Conservation (phyloP, 371 early-diverging fungal species). For the Nosema bombycis region DNA sequence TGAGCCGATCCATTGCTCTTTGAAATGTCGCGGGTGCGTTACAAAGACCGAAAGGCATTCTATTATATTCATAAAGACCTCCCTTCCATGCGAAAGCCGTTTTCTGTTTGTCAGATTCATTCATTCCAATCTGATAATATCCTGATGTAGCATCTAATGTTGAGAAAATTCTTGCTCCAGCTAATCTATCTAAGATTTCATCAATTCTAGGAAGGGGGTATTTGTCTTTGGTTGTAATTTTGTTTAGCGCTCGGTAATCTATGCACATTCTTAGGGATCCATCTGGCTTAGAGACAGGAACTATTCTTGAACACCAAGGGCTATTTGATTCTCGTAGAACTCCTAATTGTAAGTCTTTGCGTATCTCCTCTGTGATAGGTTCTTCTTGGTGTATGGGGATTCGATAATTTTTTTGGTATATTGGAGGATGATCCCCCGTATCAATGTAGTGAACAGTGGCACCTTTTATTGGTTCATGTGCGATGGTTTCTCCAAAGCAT, state of each 20-base stretch:
- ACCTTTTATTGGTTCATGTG: background rate
- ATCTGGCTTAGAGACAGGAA: constrained; percentile 8
- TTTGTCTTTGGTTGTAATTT: constrained; percentile 12
- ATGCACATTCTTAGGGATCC: background rate
- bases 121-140: background rate
- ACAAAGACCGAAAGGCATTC: background rate
- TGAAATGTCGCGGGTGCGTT: background rate
- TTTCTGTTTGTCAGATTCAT: constrained; percentile 29
- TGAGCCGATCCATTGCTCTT: constrained; percentile 28
- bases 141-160: background rate
- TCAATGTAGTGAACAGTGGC: background rate
- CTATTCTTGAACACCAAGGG: constrained; percentile 11
- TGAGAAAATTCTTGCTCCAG: constrained; percentile 25
- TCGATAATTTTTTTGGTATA: background rate
- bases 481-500: background rate
- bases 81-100: constrained; percentile 45
- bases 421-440: background rate
- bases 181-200: constrained; percentile 35
- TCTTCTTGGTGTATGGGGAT: background rate
- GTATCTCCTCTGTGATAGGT: background rate
- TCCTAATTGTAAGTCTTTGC: constrained; percentile 18
- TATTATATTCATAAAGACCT: constrained; percentile 59
- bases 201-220: constrained; percentile 32
- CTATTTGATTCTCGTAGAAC: constrained; percentile 16
- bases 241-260: constrained; percentile 32